phyloP scores from a whole-genome alignment of 306 rosid species.

The Mimosa bimucronata region DNA sequence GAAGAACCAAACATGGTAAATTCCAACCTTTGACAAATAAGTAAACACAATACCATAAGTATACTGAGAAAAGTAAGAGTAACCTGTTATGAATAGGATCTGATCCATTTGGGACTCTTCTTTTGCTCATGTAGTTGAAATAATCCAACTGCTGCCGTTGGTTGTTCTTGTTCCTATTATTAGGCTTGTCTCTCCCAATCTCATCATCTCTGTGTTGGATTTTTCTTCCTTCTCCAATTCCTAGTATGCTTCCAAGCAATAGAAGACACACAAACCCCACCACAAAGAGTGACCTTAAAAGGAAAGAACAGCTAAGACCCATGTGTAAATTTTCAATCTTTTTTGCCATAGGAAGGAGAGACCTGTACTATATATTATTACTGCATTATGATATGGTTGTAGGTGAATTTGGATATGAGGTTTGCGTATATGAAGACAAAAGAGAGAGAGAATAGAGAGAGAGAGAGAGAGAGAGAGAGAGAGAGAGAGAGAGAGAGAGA shows the following conservation, averaged over 20 bases:
- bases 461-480: background rate
- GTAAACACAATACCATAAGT: background rate
- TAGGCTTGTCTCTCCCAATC: slow-evolving; percentile 34
- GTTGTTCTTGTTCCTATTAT: background rate
- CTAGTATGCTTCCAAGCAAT: slow-evolving; percentile 32
- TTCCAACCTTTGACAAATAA: background rate
- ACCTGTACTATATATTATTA: background rate
- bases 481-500: background rate
- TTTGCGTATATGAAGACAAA: background rate
- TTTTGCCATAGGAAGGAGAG: slow-evolving; percentile 11
- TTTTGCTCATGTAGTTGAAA: slow-evolving; percentile 63
- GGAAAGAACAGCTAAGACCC: slow-evolving; percentile 29
- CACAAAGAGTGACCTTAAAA: slow-evolving; percentile 44
- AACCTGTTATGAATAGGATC: slow-evolving; percentile 87
- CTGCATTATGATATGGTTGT: slow-evolving; percentile 31
- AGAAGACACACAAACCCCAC: slow-evolving; percentile 49
- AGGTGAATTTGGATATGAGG: slow-evolving; percentile 23
- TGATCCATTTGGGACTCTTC: slow-evolving; percentile 73
- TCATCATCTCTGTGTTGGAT: slow-evolving; percentile 20
- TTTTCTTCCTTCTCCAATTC: slow-evolving; percentile 28
- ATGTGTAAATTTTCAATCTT: slow-evolving; percentile 34
- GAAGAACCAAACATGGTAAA: background rate
- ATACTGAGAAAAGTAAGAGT: background rate
- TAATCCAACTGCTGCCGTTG: slow-evolving; percentile 52
- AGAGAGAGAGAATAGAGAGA: background rate